Percentiles rank a stretch among this genome's conserved stretches.
Conservation (phyloP, 164 flowering plant genomes). For the Pachysandra terminalis region DNA sequence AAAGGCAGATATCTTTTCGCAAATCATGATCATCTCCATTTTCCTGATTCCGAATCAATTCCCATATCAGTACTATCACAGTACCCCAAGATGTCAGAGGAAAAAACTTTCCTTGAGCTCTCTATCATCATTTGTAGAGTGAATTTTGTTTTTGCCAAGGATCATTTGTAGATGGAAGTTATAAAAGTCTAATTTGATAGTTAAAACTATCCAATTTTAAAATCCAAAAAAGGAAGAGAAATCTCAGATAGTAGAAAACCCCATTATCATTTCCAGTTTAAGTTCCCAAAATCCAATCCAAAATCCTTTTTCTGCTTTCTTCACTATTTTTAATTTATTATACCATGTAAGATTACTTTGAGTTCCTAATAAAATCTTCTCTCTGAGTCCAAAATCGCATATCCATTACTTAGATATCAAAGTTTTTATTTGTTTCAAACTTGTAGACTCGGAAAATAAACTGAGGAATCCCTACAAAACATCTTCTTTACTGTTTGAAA, state of each 20-base stretch:
- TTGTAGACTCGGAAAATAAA: background rate
- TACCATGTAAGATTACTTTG: too few species aligned
- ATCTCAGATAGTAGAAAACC: background rate
- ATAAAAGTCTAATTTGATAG: too few species aligned
- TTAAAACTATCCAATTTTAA: too few species aligned
- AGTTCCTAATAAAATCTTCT: background rate
- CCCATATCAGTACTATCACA: background rate
- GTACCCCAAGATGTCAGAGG: background rate
- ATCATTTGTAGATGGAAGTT: background rate
- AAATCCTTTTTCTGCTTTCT: too few species aligned
- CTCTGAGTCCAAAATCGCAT: background rate
- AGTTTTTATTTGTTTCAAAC: background rate
- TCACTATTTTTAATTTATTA: background rate
- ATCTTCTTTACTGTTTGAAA: background rate
- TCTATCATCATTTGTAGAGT: too few species aligned
- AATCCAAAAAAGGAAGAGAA: background rate
- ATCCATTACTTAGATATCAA: background rate
- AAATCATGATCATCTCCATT: too few species aligned
- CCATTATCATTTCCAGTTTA: background rate
- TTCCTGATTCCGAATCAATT: too few species aligned
- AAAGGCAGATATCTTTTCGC: too few species aligned
- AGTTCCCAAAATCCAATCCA: background rate
- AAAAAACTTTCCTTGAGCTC: slow-evolving; percentile 13
- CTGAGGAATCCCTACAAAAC: too few species aligned
- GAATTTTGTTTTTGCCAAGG: too few species aligned